Evolutionary conservation across 2,329 filamentous ascomycete genomes (phyloP).

Genomic region (Fusarium chaquense): DNA sequence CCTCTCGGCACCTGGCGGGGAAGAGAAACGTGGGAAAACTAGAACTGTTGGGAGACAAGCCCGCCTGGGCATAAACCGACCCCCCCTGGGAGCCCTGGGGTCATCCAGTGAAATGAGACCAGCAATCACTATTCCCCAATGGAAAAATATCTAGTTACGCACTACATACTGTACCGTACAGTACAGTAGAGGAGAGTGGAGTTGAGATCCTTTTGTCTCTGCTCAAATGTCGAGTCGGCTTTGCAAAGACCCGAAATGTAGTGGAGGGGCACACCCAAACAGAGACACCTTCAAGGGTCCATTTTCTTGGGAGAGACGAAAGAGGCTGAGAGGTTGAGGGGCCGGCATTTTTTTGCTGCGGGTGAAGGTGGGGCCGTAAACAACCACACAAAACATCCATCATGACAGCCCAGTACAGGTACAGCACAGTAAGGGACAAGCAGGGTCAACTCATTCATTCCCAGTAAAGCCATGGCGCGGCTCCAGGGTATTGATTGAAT

Average conservation of each 20-base stretch:
- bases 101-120: slow-evolving; percentile 12
- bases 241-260: slow-evolving; percentile 26
- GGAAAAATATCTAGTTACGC: slow-evolving; percentile 27
- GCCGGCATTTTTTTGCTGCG: slow-evolving; percentile 22
- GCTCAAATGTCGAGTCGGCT: slow-evolving; percentile 6
- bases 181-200: slow-evolving; percentile 1
- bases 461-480: slow-evolving; percentile 23
- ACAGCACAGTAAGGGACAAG: neutral
- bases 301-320: too few species aligned
- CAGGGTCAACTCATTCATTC: slow-evolving; percentile 4
- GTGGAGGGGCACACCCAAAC: slow-evolving; percentile 18
- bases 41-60: slow-evolving; percentile 49
- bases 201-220: neutral
- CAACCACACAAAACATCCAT: neutral
- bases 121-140: slow-evolving; percentile 39
- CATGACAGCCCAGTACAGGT: slow-evolving; percentile 15
- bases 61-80: slow-evolving; percentile 37
- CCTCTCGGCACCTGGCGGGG: slow-evolving; percentile 45
- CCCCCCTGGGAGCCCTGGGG: slow-evolving; percentile 13
- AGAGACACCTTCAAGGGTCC: neutral
- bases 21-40: slow-evolving; percentile 40
- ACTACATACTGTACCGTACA: neutral
- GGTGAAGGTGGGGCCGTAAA: slow-evolving; percentile 27
- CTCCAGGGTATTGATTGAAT: slow-evolving; percentile 27
- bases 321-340: slow-evolving; percentile 28